These are phyloP conservation scores for Chytriomyces confervae DNA, from an alignment of 192 early-diverging fungal genomes.

Conservation along the genomic window DNA sequence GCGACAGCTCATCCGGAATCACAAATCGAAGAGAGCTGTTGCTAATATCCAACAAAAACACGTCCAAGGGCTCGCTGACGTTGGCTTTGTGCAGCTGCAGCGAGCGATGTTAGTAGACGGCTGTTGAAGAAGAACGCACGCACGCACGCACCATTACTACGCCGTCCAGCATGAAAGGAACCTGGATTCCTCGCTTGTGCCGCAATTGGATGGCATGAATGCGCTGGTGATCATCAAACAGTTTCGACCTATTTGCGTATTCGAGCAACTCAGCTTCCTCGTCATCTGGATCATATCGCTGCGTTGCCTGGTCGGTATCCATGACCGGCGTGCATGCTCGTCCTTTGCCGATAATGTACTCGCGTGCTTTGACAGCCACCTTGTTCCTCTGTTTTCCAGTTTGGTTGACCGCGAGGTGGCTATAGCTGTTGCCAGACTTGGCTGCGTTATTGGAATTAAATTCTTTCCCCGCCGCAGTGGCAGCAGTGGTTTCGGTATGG, in stretches of 20 bases:
- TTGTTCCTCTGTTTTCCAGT: neutral
- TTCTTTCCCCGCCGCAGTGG: no score
- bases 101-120: neutral
- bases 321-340: slow-evolving; percentile 12
- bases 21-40: slow-evolving; percentile 50
- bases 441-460: no score
- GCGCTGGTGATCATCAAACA: neutral
- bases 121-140: neutral
- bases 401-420: no score
- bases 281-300: neutral
- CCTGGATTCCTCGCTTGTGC: neutral
- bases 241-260: neutral
- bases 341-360: slow-evolving; percentile 17
- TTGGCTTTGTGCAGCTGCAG: slow-evolving; percentile 53
- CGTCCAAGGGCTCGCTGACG: slow-evolving; percentile 55
- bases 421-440: no score
- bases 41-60: slow-evolving; percentile 52
- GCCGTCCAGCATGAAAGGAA: slow-evolving; percentile 23
- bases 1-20: slow-evolving; percentile 56
- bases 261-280: slow-evolving; percentile 3
- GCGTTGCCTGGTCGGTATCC: neutral
- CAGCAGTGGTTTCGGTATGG: no score
- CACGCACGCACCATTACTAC: slow-evolving; percentile 13
- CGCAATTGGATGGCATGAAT: neutral
- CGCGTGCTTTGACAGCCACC: slow-evolving; percentile 17